A percentile compares a stretch with the other conserved stretches of the same genome.
phyloP scores from a whole-genome alignment of 371 early-diverging fungal species.

The Apophysomyces sp. region DNA sequence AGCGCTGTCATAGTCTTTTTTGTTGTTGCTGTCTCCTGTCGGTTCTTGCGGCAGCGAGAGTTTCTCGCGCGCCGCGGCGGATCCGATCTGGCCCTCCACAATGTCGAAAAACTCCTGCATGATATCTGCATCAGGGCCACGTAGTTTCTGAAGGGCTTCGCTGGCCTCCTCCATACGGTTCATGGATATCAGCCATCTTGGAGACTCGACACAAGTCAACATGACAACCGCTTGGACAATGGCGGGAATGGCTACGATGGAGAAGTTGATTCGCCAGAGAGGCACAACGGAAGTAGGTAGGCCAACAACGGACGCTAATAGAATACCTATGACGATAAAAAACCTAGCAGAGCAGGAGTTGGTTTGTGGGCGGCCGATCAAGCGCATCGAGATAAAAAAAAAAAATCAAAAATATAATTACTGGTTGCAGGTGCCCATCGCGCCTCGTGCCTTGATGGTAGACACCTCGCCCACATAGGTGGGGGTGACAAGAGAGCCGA shows the following conservation, averaged over 20 bases:
- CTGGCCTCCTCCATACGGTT: conserved; percentile 42
- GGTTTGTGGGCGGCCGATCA: not conserved
- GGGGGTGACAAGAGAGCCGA: conserved; percentile 74
- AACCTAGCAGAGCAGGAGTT: conserved; percentile 24
- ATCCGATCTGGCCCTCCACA: conserved; percentile 25
- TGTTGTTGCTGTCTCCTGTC: not conserved
- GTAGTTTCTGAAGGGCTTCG: conserved; percentile 40
- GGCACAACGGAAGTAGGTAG: conserved; percentile 51
- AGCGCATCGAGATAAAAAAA: too few species aligned
- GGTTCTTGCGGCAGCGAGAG: not conserved
- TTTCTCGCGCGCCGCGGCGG: not conserved
- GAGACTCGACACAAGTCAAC: conserved; percentile 70
- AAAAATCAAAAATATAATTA: not conserved
- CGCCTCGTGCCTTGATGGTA: conserved; percentile 68
- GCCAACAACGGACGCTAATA: conserved; percentile 55
- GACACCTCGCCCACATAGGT: conserved; percentile 83
- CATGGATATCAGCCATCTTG: conserved; percentile 59
- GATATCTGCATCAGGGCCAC: conserved; percentile 35
- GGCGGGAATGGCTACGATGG: conserved; percentile 59
- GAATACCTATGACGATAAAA: conserved; percentile 67
- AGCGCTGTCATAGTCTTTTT: conserved; percentile 4
- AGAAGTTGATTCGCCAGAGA: conserved; percentile 60
- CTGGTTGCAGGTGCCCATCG: conserved; percentile 77
- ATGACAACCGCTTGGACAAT: conserved; percentile 63
- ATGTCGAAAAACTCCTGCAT: conserved; percentile 53